phyloP scores from a whole-genome alignment of 2,329 filamentous ascomycete species.

The Cytospora paraplurivora region DNA sequence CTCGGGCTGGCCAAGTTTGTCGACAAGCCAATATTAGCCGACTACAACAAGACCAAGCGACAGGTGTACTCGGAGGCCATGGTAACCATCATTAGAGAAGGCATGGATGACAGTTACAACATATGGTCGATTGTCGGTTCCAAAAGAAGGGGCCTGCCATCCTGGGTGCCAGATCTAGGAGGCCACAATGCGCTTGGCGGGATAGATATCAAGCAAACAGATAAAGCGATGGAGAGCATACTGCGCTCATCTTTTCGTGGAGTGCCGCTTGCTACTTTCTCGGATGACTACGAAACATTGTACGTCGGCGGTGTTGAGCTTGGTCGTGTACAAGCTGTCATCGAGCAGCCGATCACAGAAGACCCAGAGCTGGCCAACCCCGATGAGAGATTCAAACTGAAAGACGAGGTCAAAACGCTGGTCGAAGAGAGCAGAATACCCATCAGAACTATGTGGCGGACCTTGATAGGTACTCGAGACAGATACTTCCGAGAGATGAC shows the following conservation, averaged over 20 bases:
- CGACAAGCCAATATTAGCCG: neutral
- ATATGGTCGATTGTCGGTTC: neutral
- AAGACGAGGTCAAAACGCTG: slow-evolving; percentile 3
- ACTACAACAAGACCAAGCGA: slow-evolving; percentile 5
- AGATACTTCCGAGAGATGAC: neutral
- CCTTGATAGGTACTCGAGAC: neutral
- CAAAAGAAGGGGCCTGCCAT: slow-evolving; percentile 6
- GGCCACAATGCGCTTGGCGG: neutral
- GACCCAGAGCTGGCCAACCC: neutral
- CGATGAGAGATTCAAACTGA: neutral
- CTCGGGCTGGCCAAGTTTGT: neutral
- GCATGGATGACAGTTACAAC: neutral
- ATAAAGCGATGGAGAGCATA: neutral
- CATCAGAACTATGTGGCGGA: neutral
- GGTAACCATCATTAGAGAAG: neutral
- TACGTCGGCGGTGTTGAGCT: slow-evolving; percentile 9
- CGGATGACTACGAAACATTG: neutral
- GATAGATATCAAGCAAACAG: neutral
- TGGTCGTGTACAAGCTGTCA: neutral
- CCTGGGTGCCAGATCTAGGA: slow-evolving; percentile 12
- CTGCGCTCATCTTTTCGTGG: neutral
- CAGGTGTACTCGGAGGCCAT: slow-evolving; percentile 14
- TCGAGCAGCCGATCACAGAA: neutral
- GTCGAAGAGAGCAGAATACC: neutral
- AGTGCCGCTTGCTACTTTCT: neutral